Evolutionary conservation across 768 basidiomycete genomes (phyloP).

Genomic region (Suillus clintonianus): DNA sequence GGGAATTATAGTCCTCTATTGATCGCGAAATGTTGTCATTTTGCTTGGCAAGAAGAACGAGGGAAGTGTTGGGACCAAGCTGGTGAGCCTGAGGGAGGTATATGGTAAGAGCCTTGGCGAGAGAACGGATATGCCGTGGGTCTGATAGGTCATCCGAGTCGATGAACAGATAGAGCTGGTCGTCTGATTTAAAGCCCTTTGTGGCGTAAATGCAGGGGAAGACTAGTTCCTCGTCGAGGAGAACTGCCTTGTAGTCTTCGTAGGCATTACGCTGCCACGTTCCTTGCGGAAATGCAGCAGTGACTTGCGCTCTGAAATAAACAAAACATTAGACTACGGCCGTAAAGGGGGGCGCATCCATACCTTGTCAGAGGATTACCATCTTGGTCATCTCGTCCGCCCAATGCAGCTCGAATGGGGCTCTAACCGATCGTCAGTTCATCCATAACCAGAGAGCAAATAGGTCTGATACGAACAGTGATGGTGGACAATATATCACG

Average conservation of each 20-base stretch:
- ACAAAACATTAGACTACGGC: background rate
- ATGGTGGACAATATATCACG: conserved; percentile 3
- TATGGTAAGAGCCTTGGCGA: conserved; percentile 13
- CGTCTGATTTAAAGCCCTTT: conserved; percentile 24
- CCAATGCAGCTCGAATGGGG: conserved; percentile 1
- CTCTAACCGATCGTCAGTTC: conserved; percentile 2
- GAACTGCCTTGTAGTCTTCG: conserved; percentile 20
- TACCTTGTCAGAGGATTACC: conserved; percentile 21
- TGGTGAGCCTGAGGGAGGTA: conserved; percentile 17
- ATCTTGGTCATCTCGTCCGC: background rate
- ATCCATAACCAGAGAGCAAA: background rate
- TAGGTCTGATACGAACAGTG: conserved; percentile 8
- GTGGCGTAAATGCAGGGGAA: conserved; percentile 24
- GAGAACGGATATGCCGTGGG: conserved; percentile 18
- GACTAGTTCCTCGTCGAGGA: conserved; percentile 21
- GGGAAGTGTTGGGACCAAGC: conserved; percentile 22
- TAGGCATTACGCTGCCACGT: conserved; percentile 20
- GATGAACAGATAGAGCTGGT: conserved; percentile 21
- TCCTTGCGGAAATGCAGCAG: conserved; percentile 10
- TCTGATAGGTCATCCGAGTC: conserved; percentile 24
- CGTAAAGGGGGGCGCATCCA: no score
- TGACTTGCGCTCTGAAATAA: conserved; percentile 16
- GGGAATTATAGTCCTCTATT: conserved; percentile 18
- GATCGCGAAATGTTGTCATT: conserved; percentile 6
- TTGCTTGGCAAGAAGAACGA: conserved; percentile 20